Evolutionary conservation across 768 basidiomycete species (phyloP), one percentile per base, ranked within the genome.

Genomic region (Mycena haematopus): DNA sequence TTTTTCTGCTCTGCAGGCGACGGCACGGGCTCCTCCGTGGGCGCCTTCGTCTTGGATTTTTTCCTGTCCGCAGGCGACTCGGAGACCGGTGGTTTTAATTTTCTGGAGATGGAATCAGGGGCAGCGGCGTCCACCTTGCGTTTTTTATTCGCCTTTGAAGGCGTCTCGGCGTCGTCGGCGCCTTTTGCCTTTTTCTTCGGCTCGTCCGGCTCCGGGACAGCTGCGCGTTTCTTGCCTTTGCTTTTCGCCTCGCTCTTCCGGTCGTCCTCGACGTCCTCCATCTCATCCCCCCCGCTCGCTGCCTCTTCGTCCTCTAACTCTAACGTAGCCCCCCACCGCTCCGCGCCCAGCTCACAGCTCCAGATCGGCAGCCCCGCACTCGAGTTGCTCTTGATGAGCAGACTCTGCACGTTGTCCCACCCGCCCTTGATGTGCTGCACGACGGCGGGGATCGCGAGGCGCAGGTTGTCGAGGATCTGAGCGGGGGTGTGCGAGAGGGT

Each of bases 351-450:
- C 6, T 82, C 78, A 73, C 90, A 92, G 22, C 80, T 84, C 94
- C 95, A 99, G 71, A 99, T 88, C 6, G 97, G 97, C n/a, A 99
- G 76, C 66, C 89, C 86, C 35, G 88, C 80, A 55, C 91, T 93
- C 13, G 85, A 85, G 67, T 87, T 92, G 1, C 95, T 96, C 77
- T 99, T 99, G 78, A 99, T 86, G 66, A 93, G 84, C 21, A 99
- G 75, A 60, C 86, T 89, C 70, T 96, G 93, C 54, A 99, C 80
- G 74, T 98, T 97, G 56, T 90, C 89, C 95, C 96, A 99, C 27
- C 86, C 88, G 50, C 86, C 90, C 60, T 86, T 86, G 70, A 98
- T 85, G 51, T 82, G 81, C 58, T 85, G 77, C 33, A 87, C 82
- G 56, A 97, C 77, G 11, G 82, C 84, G 8, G 97, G 95, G 11